Evolutionary conservation across 208 protist species (phyloP).

Genomic region (Leptomonas pyrrhocoris): DNA sequence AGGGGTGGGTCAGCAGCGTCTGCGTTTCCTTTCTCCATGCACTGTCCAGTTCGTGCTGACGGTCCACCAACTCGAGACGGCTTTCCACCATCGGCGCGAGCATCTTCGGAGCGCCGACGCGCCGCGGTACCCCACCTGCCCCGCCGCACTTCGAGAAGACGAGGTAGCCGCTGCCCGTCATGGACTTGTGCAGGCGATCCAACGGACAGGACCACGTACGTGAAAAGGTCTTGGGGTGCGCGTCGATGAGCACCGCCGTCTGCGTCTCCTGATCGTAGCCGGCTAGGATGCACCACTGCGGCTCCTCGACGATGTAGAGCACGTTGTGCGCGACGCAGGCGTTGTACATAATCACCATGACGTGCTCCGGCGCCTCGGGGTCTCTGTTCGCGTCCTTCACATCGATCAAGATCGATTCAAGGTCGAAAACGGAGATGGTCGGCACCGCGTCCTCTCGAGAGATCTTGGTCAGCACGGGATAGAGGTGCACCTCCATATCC

Average conservation of each 20-base stretch:
- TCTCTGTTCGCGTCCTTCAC: conserved; percentile 80
- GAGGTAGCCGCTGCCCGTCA: conserved; percentile 87
- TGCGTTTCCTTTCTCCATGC: conserved; percentile 15
- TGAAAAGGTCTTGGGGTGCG: conserved; percentile 85
- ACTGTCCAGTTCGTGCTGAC: conserved; percentile 44
- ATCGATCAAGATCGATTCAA: conserved; percentile 83
- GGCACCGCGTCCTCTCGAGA: conserved; percentile 86
- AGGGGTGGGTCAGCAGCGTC: conserved; percentile 35
- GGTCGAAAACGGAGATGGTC: conserved; percentile 89
- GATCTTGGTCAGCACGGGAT: conserved; percentile 87
- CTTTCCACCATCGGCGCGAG: conserved; percentile 66
- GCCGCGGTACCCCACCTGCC: conserved; percentile 7
- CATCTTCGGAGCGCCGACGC: conserved; percentile 59
- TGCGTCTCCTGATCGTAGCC: conserved; percentile 90
- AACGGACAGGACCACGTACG: conserved; percentile 83
- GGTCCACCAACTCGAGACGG: conserved; percentile 63
- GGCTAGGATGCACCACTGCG: conserved; percentile 86
- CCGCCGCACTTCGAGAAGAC: conserved; percentile 71
- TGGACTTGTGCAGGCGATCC: conserved; percentile 87
- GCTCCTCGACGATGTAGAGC: conserved; percentile 70
- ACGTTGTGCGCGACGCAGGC: conserved; percentile 88
- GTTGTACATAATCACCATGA: conserved; percentile 93
- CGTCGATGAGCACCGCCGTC: conserved; percentile 82
- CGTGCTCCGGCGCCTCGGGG: conserved; percentile 65
- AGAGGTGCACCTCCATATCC: conserved; percentile 58